Evolutionary conservation across 1,284 basidiomycete species (phyloP).

Genomic region (Trichosporon sp.): DNA sequence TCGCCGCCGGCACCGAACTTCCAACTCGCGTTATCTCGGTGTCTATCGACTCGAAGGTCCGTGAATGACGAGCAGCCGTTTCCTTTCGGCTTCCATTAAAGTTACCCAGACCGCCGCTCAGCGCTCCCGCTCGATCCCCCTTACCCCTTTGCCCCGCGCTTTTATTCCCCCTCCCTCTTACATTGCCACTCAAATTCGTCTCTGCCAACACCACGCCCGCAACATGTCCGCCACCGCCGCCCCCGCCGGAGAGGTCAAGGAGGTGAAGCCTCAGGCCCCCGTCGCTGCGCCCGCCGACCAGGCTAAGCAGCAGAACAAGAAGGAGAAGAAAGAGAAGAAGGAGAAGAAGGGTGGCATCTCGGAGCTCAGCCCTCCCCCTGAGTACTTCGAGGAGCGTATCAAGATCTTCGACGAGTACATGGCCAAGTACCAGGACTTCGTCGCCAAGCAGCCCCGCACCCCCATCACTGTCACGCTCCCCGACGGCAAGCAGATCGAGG

Average conservation of each 20-base stretch:
- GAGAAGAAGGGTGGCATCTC: constrained; percentile 1
- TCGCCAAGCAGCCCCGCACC: constrained; percentile 75
- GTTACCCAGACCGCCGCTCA: neutral
- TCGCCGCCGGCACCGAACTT: neutral
- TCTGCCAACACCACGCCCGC: constrained; percentile 7
- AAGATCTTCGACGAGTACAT: constrained; percentile 87
- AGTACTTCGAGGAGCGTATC: constrained; percentile 83
- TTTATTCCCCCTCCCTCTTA: neutral
- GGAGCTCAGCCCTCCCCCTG: constrained; percentile 75
- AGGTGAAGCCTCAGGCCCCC: constrained; percentile 9
- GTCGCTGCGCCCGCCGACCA: constrained; percentile 10
- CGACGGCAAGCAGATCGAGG: constrained; percentile 78
- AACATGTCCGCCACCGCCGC: constrained; percentile 15
- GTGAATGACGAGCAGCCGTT: constrained; percentile 16
- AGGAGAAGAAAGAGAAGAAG: constrained; percentile 39
- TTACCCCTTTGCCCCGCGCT: constrained; percentile 2
- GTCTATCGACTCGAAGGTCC: neutral
- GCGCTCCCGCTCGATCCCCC: neutral
- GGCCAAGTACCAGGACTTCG: constrained; percentile 72
- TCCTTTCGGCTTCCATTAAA: constrained; percentile 5
- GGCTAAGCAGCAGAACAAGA: constrained; percentile 33
- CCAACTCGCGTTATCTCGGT: neutral
- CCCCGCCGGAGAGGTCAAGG: constrained; percentile 9
- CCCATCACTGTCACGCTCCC: constrained; percentile 80
- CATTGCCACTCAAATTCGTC: constrained; percentile 6